Conservation (phyloP, 176 grass and related monocot genomes). For the Pharus latifolius region DNA sequence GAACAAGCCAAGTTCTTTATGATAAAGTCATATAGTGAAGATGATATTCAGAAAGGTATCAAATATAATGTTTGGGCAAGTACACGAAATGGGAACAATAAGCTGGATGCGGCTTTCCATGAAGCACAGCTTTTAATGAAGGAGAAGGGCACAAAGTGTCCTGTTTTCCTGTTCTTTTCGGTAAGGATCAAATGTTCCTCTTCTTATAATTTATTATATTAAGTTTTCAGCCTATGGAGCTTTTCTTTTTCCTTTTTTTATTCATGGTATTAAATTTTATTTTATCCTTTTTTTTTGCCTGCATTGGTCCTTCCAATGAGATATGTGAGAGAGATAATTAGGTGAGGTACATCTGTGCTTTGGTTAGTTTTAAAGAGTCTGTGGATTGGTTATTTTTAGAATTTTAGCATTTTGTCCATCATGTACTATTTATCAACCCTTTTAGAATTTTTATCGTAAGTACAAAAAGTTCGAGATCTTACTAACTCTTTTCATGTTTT, state of each 20-base stretch:
- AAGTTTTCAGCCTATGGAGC: not conserved
- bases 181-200: slow-evolving; percentile 20
- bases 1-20: slow-evolving; percentile 77
- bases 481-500: not conserved
- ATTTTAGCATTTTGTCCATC: no score
- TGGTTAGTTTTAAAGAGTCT: not conserved
- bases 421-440: no score
- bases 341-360: not conserved
- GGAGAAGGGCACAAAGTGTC: slow-evolving; percentile 44
- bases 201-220: slow-evolving; percentile 10
- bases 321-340: slow-evolving; percentile 6
- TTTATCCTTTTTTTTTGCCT: not conserved
- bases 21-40: slow-evolving; percentile 87
- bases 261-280: not conserved
- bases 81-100: slow-evolving; percentile 67
- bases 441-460: no score
- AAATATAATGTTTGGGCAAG: slow-evolving; percentile 88
- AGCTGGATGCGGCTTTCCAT: slow-evolving; percentile 53
- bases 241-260: not conserved
- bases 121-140: slow-evolving; percentile 44
- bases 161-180: slow-evolving; percentile 84
- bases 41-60: slow-evolving; percentile 77
- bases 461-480: not conserved
- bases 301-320: not conserved
- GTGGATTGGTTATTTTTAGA: not conserved